Conservation (phyloP, 306 rosid genomes). For the Corylus heterophylla region DNA sequence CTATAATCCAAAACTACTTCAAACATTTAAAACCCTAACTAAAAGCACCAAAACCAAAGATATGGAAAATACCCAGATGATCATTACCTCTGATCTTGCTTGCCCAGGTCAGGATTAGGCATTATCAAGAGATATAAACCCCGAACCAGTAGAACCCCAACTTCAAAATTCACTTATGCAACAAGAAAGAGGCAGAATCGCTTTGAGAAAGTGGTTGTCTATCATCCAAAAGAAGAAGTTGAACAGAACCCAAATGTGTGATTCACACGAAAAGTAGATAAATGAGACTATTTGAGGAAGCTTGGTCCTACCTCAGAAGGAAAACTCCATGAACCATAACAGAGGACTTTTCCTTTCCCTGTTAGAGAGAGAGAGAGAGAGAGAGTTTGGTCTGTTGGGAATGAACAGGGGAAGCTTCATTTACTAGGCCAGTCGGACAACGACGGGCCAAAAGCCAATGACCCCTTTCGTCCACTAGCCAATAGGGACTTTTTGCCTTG, state of each 20-base stretch:
- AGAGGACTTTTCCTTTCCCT: slow-evolving; percentile 30
- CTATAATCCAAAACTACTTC: neutral
- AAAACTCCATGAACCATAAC: slow-evolving; percentile 41
- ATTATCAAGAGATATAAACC: slow-evolving; percentile 22
- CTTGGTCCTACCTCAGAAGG: slow-evolving; percentile 20
- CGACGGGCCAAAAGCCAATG: neutral
- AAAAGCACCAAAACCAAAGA: neutral
- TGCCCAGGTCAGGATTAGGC: slow-evolving; percentile 56
- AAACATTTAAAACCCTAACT: neutral
- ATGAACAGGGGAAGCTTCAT: slow-evolving; percentile 34
- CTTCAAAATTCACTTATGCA: slow-evolving; percentile 30
- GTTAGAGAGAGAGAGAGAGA: slow-evolving; percentile 1
- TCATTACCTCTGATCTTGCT: slow-evolving; percentile 63
- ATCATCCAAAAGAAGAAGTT: slow-evolving; percentile 17
- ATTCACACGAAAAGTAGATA: slow-evolving; percentile 1
- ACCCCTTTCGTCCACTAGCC: neutral
- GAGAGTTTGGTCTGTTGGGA: slow-evolving; percentile 30
- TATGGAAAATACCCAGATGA: slow-evolving; percentile 36
- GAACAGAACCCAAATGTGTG: slow-evolving; percentile 26
- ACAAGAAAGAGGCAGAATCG: neutral
- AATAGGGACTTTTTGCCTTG: neutral
- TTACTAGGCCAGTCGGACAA: slow-evolving; percentile 1
- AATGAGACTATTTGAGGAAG: slow-evolving; percentile 1
- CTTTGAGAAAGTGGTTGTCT: neutral
- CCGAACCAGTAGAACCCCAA: slow-evolving; percentile 25